Base-by-base conservation (phyloP, 176 grass and related monocot species). In the Rhynchospora breviuscula region DNA sequence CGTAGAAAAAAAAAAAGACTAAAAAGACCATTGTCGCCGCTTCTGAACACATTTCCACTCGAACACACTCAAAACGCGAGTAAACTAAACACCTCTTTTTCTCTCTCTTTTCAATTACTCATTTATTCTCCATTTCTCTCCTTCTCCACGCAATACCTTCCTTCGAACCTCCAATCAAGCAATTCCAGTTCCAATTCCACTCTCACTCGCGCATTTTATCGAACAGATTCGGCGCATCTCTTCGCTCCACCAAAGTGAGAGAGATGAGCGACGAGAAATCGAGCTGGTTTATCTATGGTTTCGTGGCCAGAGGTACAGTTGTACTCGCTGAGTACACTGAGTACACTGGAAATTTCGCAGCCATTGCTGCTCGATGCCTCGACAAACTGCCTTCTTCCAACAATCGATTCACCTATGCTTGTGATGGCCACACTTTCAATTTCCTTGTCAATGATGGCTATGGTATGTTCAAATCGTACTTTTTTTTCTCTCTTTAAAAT, bases 321-420 rank as follows among this genome's bases (percentile, higher is more conserved):
- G 95, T 97, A 64, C 81, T 97, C 58, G 87, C 92, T 22, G 95
- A 97, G 87, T 94, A 97, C 89, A 97, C 95, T 10, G 95, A 97
- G 85, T 94, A 87, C 86, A 97, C 95, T 46, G 95, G 95, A 10
- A 97, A 94, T 86, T 97, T 97, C 67, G 90, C 95, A 47, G 89
- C 92, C 56, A 92, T 97, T 70, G 92, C 95, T 0, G 81, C 85
- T 56, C 92, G 90, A 80, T 97, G 95, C 84, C 89, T 97, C 72
- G 92, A 94, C 72, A 90, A 93, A 71, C 87, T 97, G 45, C 94
- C 94, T 17, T 90, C 90, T 3, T 78, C 86, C 12, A 86, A 90
- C 81, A 90, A 90, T 69, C 66, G 89, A 35, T 92, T 90, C 84
- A 94, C 88, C 85, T 97, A 97, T 68, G 84, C 92, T n/a, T 97